Evolutionary conservation across 176 grass and related monocot genomes (phyloP).

Genomic region (Avena insularis): DNA sequence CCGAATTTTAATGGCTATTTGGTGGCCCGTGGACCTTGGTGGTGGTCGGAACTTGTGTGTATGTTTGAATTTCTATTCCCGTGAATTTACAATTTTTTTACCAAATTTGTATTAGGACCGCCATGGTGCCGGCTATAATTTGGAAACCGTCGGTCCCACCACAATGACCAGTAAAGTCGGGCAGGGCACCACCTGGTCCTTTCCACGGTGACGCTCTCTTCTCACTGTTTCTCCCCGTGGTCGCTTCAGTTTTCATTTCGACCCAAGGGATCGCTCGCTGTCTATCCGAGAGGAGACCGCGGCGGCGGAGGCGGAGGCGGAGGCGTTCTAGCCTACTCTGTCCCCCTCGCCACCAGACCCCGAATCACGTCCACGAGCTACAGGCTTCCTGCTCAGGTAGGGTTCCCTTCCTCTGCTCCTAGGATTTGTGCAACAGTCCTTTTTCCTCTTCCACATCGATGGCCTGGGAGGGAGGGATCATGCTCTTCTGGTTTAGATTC

Average conservation of each 20-base stretch:
- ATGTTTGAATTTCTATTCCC: no score
- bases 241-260: not conserved
- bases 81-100: no score
- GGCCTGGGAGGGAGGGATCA: not conserved
- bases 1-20: no score
- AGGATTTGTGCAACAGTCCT: not conserved
- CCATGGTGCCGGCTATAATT: no score
- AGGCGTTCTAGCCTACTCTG: not conserved
- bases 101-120: no score
- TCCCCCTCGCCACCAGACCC: not conserved
- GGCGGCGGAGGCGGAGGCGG: not conserved
- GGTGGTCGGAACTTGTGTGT: no score
- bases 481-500: not conserved
- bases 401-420: not conserved
- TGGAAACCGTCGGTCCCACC: no score
- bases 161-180: no score
- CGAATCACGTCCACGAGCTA: not conserved
- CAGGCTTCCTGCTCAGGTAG: not conserved
- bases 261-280: not conserved
- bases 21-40: no score
- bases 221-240: no score
- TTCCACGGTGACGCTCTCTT: no score
- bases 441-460: not conserved
- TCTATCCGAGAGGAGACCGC: constrained; percentile 3
- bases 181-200: no score